A percentile compares a stretch with the other conserved stretches of the same genome.
Conservation (phyloP, 2,329 filamentous ascomycete genomes). For the Neophaeococcomyces aloes region DNA sequence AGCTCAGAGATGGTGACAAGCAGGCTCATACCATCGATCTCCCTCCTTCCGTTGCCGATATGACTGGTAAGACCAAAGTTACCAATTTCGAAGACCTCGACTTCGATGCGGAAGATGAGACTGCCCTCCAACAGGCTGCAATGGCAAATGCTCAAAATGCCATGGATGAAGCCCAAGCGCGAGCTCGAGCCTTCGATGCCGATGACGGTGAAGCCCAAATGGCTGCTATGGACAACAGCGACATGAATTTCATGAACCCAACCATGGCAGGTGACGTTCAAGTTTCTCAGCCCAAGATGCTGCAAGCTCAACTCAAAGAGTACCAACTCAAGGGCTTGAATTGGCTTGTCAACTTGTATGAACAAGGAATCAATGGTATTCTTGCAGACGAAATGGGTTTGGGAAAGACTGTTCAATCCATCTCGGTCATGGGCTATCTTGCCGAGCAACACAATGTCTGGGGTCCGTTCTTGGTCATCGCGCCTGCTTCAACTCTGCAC, state of each 20-base stretch:
- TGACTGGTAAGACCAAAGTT: constrained; percentile 53
- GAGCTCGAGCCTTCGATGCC: constrained; percentile 78
- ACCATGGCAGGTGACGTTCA: constrained; percentile 89
- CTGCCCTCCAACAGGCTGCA: constrained; percentile 66
- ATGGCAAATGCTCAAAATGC: constrained; percentile 94
- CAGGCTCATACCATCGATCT: constrained; percentile 38
- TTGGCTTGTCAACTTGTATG: constrained; percentile 94
- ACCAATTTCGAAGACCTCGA: constrained; percentile 91
- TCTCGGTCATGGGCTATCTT: constrained; percentile 89
- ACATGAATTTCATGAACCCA: constrained; percentile 99
- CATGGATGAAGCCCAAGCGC: constrained; percentile 85
- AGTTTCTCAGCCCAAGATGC: constrained; percentile 85
- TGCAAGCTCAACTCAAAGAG: constrained; percentile 85
- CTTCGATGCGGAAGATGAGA: constrained; percentile 91
- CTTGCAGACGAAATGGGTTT: constrained; percentile 97
- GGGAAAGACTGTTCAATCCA: constrained; percentile 94
- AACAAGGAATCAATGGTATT: constrained; percentile 97
- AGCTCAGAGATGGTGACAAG: constrained; percentile 26
- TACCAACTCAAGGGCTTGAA: constrained; percentile 94
- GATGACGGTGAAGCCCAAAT: constrained; percentile 46
- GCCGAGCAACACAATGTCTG: constrained; percentile 81
- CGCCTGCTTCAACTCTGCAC: constrained; percentile 94
- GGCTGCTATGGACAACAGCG: constrained; percentile 77
- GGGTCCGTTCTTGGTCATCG: constrained; percentile 80
- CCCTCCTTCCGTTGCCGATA: constrained; percentile 37